Evolutionary conservation across 805 yeast genomes (phyloP), one percentile per base, ranked within the genome.

Genomic region (Starmerella cellae): DNA sequence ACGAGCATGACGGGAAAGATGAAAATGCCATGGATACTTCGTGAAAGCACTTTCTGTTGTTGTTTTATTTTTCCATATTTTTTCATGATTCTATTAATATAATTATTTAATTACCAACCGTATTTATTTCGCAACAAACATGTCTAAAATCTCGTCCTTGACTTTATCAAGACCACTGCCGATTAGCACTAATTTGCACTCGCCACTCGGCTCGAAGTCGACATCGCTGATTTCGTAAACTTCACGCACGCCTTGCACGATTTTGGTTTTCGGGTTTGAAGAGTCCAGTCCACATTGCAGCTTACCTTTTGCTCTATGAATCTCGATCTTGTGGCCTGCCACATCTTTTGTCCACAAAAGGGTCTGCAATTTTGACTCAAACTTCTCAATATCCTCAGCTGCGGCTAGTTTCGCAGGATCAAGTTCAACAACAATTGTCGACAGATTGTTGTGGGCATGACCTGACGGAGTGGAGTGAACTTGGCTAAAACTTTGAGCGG

Each of bases 231-330:
- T 66, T 48, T 91, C 98, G 60, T 84, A 91, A 0, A 94, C 84
- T 42, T 85, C 91, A 46, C 97, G 68, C 0, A 91, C 98, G 11
- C 94, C 97, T 59, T 91, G 98, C 10, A 91, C 62, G 6, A 85
- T 81, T 49, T 72, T 69, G 19, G 58, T 51, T 3, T 28, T 24
- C 8, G 42, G 38, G 9, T 13, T 18, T 9, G 35, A 5, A 13
- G 33, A 34, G 24, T 28, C 34, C 9, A n/a, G 10, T 9, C 29
- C 29, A 13, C 42, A 29, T 27, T 43, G 45, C 18, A 46, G 40
- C 21, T 82, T 59, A 1, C 95, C 97, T 57, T 91, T 91, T 2
- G 80, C 64, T 48, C 97, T 64, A 52, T 85, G 95, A 2, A 91
- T 68, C 47, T 84, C 95, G 3, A 74, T 68, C 1, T 55, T 54